Percentiles rank a stretch among this genome's conserved stretches.
phyloP scores from a whole-genome alignment of 2,329 filamentous ascomycete species.

The Alternaria alternata region DNA sequence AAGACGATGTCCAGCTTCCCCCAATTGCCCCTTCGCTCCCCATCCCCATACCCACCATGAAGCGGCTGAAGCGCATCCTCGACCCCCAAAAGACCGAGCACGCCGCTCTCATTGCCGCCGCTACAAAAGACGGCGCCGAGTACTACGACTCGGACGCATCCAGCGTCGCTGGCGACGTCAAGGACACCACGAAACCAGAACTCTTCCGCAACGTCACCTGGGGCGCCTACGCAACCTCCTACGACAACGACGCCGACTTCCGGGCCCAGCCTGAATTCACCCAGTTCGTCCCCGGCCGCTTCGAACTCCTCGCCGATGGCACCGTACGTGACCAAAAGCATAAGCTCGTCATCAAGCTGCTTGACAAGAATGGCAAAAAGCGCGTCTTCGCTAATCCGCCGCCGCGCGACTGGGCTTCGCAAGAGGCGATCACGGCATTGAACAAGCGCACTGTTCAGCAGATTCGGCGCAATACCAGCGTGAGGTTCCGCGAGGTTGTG shows the following conservation, averaged over 20 bases:
- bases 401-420: constrained; percentile 37
- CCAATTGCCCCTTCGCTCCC: not conserved
- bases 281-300: constrained; percentile 41
- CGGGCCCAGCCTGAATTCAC: constrained; percentile 27
- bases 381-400: constrained; percentile 39
- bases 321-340: constrained; percentile 35
- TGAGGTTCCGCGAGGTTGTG: constrained; percentile 36
- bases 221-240: constrained; percentile 28
- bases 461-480: constrained; percentile 39
- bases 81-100: constrained; percentile 26
- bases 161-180: constrained; percentile 24
- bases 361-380: constrained; percentile 29
- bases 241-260: constrained; percentile 21
- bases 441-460: constrained; percentile 45
- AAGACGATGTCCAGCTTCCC: not conserved
- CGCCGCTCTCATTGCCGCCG: constrained; percentile 26
- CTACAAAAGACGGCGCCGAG: constrained; percentile 30
- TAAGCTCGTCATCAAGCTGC: constrained; percentile 39
- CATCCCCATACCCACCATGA: constrained; percentile 20
- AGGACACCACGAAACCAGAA: constrained; percentile 27
- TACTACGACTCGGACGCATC: constrained; percentile 40
- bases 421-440: constrained; percentile 35
- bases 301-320: constrained; percentile 33
- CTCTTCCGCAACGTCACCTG: constrained; percentile 40
- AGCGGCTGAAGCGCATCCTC: constrained; percentile 34